Evolutionary conservation across 2,329 filamentous ascomycete species (phyloP).

Genomic region (Venturia carpophila): DNA sequence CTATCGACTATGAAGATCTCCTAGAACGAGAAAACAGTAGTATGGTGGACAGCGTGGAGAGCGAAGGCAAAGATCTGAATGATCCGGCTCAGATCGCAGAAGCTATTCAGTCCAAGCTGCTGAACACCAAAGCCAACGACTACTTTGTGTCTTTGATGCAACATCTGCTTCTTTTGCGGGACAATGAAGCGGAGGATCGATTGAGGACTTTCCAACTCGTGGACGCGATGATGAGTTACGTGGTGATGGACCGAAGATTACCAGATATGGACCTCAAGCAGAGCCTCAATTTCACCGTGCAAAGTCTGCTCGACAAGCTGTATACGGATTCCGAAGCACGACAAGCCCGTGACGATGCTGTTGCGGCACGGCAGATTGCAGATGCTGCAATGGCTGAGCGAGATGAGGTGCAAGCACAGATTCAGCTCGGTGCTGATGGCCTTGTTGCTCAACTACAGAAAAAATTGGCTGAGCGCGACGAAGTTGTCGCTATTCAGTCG

Average conservation of each 20-base stretch:
- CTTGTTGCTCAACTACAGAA: constrained; percentile 87
- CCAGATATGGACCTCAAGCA: constrained; percentile 98
- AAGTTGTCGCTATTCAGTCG: constrained; percentile 80
- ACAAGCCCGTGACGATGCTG: constrained; percentile 82
- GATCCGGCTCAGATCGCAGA: constrained; percentile 91
- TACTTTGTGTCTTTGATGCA: constrained; percentile 95
- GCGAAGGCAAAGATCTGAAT: constrained; percentile 81
- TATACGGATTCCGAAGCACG: constrained; percentile 94
- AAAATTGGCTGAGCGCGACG: constrained; percentile 85
- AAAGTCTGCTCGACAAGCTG: constrained; percentile 87
- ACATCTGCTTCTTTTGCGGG: constrained; percentile 84
- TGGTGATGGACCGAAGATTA: constrained; percentile 91
- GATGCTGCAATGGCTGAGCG: constrained; percentile 94
- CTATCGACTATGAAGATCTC: constrained; percentile 96
- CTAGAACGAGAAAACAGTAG: constrained; percentile 85
- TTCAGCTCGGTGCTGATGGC: constrained; percentile 88
- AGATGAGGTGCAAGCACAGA: constrained; percentile 82
- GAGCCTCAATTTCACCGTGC: constrained; percentile 93
- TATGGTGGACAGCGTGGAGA: constrained; percentile 79
- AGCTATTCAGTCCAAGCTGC: constrained; percentile 77
- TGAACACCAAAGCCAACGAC: constrained; percentile 79
- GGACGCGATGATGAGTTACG: constrained; percentile 97
- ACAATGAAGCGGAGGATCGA: constrained; percentile 86
- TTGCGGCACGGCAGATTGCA: constrained; percentile 84
- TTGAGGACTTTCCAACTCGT: constrained; percentile 95